Evolutionary conservation across 108 stramenopile genomes (phyloP), one percentile per base, ranked within the genome.

Genomic region (Conticribra weissflogii): DNA sequence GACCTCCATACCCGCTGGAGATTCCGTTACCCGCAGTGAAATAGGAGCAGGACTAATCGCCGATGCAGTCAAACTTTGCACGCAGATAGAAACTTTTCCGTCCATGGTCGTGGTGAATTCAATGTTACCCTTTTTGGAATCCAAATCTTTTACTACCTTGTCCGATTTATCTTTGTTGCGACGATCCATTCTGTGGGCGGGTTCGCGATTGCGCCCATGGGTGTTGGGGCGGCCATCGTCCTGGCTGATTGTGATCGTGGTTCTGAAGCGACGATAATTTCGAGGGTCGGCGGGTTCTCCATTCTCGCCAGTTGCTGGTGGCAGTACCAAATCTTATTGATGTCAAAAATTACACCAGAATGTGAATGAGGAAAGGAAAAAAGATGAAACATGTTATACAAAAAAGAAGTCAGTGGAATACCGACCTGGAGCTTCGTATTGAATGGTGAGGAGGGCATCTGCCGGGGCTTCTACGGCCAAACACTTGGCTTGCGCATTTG

Each of bases 401-500:
- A 52, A 31, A 2, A 53, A 85, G 80, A 77, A 41, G 12, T 12
- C 8, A 41, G 12, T 9, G 36, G 5, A 41, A 41, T 12, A 41
- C 36, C 12, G 5, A 41, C 36, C 36, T 44, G 88, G 86, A 34
- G 88, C 88, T 50, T 85, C 83, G 53, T 85, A 89, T 33, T 76
- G 32, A 23, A 89, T 67, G 28, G 59, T 75, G 17, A 89, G 52
- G 25, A 72, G 19, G 33, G 85, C 71, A 33, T 87, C 85, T 57
- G 74, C 65, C 24, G 86, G 82, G 16, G 80, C 83, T 63, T 85
- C 81, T 5, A 81, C 74, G 25, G 66, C 56, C 51, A 85, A 46
- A 55, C 88, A 89, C 59, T 86, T 78, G 56, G 85, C 52, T 44
- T 74, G 78, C 17, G 66, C 62, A 21, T 66, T 81, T 34, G 36